Conservation (phyloP, 768 basidiomycete genomes). For the Mycena amicta region DNA sequence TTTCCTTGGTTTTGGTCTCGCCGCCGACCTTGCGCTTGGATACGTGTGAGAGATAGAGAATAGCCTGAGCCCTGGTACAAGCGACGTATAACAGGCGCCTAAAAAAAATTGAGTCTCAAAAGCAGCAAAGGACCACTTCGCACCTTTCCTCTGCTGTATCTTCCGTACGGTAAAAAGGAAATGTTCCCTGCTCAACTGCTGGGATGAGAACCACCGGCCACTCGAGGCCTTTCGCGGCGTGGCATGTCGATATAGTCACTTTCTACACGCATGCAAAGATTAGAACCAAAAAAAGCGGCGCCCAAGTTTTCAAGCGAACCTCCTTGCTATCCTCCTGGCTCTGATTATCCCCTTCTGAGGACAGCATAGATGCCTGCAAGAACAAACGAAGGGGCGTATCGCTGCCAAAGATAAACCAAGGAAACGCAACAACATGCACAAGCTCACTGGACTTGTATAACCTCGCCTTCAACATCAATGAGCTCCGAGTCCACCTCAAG, state of each 20-base stretch:
- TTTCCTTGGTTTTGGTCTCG: slow-evolving; percentile 48
- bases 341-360: slow-evolving; percentile 73
- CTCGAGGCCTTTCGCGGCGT: slow-evolving; percentile 89
- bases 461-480: background rate
- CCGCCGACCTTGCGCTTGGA: slow-evolving; percentile 55
- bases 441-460: background rate
- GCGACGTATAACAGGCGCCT: slow-evolving; percentile 88
- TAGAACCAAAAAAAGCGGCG: background rate
- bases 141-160: slow-evolving; percentile 84
- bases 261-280: slow-evolving; percentile 46
- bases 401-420: slow-evolving; percentile 25
- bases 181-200: slow-evolving; percentile 76
- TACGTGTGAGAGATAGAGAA: slow-evolving; percentile 62
- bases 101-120: background rate
- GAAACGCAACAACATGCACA: background rate
- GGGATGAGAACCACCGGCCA: slow-evolving; percentile 90
- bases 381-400: slow-evolving; percentile 69
- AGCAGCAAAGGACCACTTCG: background rate
- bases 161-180: slow-evolving; percentile 73
- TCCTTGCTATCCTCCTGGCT: slow-evolving; percentile 51
- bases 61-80: slow-evolving; percentile 79
- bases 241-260: slow-evolving; percentile 85
- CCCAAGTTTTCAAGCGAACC: slow-evolving; percentile 32
- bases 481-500: slow-evolving; percentile 24
- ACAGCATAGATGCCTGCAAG: slow-evolving; percentile 80